Base-by-base conservation (phyloP, 345 rosid species). In the Punica granatum region DNA sequence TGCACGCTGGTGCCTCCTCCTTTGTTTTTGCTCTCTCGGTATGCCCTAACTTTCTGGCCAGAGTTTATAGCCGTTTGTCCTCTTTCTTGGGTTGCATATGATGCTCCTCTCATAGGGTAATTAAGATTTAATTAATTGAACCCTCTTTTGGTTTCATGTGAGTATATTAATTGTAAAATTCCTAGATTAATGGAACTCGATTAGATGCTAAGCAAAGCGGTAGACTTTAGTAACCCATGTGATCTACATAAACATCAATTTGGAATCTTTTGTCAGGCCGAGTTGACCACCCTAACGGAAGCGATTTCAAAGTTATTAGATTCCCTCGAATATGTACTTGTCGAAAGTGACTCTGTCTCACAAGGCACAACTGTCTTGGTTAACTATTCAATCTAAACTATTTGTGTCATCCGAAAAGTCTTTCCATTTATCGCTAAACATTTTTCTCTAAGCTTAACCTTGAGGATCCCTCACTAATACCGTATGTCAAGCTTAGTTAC, bases 1-100 rank as follows among this genome's bases (percentile, higher is more conserved):
- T 78, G 80, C 78, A 74, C 68, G 71, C 69, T 61, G 70, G 32
- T 75, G 82, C 86, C 79, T 86, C 25, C 56, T 37, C 41, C 30
- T 25, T 23, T 54, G 31, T 54, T 54, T 54, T 23, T 54, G 25
- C 31, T 54, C 60, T 8, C 60, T 23, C 60, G 5, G 41, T 4
- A 37, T 19, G n/a, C n/a, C 60, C n/a, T 26, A 19, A 2, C n/a
- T 1, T 25, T 54, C 14, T 31, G 26, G 6, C 19, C 3, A 5
- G 7, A 54, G 58, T 26, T 49, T 21, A 18, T 21, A 8, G 19
- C 25, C 16, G 25, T 21, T 49, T 18, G 15, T 16, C 19, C 49
- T 44, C 1, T 49, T 19, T 7, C 56, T 21, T 19, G 4, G 14
- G 19, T 4, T n/a, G 56, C 19, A 44, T 18, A 44, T 44, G 4